A percentile compares a stretch with the other conserved stretches of the same genome.
Evolutionary conservation across 208 protist species (phyloP).

Genomic region (Perkinsela sp.): DNA sequence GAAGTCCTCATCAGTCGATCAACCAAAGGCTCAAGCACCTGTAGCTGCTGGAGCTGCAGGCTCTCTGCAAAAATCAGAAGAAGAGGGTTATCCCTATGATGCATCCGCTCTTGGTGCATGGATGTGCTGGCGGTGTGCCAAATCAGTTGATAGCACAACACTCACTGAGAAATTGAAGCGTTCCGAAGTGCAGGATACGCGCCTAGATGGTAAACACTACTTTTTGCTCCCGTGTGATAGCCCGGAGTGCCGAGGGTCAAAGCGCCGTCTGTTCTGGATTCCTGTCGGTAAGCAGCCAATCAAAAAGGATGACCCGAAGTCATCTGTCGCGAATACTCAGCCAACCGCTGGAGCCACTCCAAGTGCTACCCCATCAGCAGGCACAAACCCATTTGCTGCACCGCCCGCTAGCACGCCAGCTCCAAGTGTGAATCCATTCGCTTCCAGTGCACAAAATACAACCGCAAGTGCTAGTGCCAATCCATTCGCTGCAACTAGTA

Average conservation of each 20-base stretch:
- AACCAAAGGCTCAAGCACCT: too few relatives aligned
- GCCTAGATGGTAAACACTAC: not conserved
- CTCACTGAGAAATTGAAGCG: not conserved
- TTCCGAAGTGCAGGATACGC: not conserved
- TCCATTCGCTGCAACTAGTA: too few relatives aligned
- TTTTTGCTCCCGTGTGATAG: not conserved
- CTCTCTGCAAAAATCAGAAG: too few relatives aligned
- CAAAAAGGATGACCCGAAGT: not conserved
- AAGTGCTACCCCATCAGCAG: not conserved
- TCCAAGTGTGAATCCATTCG: not conserved
- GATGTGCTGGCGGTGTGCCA: not conserved
- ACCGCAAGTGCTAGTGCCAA: not conserved
- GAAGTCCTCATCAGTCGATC: too few relatives aligned
- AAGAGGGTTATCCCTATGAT: too few relatives aligned
- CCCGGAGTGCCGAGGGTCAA: not conserved
- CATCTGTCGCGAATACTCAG: too few relatives aligned
- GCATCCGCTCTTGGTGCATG: not conserved
- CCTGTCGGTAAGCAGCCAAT: not conserved
- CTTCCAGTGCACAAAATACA: not conserved
- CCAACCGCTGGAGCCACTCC: not conserved
- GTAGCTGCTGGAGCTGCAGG: too few relatives aligned
- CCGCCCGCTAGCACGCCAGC: not conserved
- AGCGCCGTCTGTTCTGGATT: not conserved
- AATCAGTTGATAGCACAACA: not conserved
- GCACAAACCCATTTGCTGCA: not conserved